phyloP scores from a whole-genome alignment of 2,329 filamentous ascomycete genomes.

The Ophiostoma tasmaniense region DNA sequence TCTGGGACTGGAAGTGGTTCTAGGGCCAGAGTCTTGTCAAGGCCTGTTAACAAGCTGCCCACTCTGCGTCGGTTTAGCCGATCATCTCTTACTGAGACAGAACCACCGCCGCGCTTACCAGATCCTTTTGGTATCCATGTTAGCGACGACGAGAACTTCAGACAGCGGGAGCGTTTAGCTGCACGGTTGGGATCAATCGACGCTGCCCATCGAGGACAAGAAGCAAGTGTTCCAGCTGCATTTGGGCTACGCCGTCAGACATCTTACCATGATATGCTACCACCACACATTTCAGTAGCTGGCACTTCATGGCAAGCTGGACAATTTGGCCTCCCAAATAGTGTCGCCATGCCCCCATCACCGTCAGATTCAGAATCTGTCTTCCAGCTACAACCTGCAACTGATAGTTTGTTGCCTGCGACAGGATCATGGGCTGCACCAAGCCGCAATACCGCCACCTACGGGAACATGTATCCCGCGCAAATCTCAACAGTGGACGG shows the following conservation, averaged over 20 bases:
- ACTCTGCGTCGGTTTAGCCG: slow-evolving; percentile 20
- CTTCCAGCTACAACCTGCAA: neutral
- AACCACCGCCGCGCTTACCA: slow-evolving; percentile 33
- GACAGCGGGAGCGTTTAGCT: neutral
- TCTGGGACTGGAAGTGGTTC: neutral
- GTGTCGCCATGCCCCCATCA: neutral
- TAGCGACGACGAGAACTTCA: slow-evolving; percentile 24
- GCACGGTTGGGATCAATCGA: neutral
- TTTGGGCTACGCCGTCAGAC: neutral
- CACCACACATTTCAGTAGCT: neutral
- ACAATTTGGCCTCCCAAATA: neutral
- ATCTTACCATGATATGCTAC: neutral
- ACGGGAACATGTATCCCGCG: neutral
- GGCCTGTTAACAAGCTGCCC: slow-evolving; percentile 8
- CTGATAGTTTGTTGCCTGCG: neutral
- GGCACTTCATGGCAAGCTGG: neutral
- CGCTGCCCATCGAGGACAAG: neutral
- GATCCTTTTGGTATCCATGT: slow-evolving; percentile 24
- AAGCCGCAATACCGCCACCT: neutral
- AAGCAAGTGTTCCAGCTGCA: neutral
- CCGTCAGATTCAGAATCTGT: neutral
- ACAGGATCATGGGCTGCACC: neutral
- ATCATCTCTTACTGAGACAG: slow-evolving; percentile 37
- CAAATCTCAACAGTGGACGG: slow-evolving; percentile 4
- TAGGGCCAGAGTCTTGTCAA: neutral